Evolutionary conservation across 2,329 filamentous ascomycete genomes (phyloP), one percentile per base, ranked within the genome.

Genomic region (Hypomyces perniciosus): DNA sequence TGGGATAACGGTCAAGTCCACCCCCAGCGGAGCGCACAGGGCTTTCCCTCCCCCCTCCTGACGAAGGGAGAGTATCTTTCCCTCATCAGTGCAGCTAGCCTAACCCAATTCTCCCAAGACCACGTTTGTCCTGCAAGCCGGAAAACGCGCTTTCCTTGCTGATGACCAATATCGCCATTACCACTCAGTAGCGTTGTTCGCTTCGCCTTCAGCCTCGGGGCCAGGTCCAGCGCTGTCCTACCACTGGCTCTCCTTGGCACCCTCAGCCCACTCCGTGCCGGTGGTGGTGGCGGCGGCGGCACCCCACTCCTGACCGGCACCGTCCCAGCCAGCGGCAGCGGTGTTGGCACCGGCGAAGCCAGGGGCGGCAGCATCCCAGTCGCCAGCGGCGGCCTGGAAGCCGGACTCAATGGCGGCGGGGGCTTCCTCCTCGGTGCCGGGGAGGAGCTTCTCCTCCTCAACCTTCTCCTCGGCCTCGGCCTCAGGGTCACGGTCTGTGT

Each of bases 381-480:
- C 91, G 65, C 78, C 84, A 57, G 70, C 73, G 62, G 78, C 76
- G 67, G 72, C 72, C 59, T 78, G 80, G 78, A 91, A 90, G 68
- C 86, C 88, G 63, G 82, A 77, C 72, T 93, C 90, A 64, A 93
- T 83, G 63, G 88, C 84, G 63, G 76, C 85, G 57, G 87, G 68
- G 63, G 85, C 90, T 68, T 88, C 87, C 78, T 96, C 92, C 62
- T 96, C 91, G 64, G 80, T 86, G 68, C 83, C 86, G 60, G 88
- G 79, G 58, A 85, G 79, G 58, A 85, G 78, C 86, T 97, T 96
- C 81, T 97, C 92, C 73, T 92, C 88, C 71, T 88, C 88, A 61
- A 85, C 80, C 73, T 96, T 95, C 80, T 99, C 96, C 84, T 96
- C 92, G 74, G 96, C 93, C 85, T 99, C 93, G 64, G 91, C 90